Evolutionary conservation across 495 filamentous ascomycete species (phyloP), one percentile per base, ranked within the genome.

Genomic region (Darksidea phi): DNA sequence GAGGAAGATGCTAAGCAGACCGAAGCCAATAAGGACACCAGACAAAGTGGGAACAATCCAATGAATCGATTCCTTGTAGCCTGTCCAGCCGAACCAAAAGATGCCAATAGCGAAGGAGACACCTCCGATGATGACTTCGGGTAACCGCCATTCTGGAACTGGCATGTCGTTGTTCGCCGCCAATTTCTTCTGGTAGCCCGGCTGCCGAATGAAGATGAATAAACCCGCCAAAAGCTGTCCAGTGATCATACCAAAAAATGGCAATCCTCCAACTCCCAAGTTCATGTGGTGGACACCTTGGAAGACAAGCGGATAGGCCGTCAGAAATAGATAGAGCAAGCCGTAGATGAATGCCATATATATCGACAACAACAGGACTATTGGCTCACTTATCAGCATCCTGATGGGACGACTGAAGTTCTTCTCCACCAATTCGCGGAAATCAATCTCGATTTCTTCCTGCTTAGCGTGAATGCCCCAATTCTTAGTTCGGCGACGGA

Each of bases 401-500:
- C 87, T 80, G 66, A 96, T 74, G 0, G 91, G 91, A 36, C 91
- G 84, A 60, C 77, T 82, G 72, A 94, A 91, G 73, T 95, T 95
- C 80, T 93, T 93, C 61, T 78, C 82, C 41, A 95, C 41, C 12
- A 95, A 78, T 73, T 95, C 88, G 26, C 78, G 72, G 63, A 95
- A 79, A 73, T 94, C 87, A 54, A 97, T 80, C 71, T 95, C 90
- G 62, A 95, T 91, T 75, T 95, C 90, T 70, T 95, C 91, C 72
- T 95, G 89, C 70, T 91, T 95, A 47, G 91, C 89, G 75, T 95
- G 90, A 63, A 96, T 95, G 46, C 89, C 91, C 90, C 91, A 95
- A 75, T 95, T 95, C 70, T 84, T 82, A 6, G 91, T 95, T 45
- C 87, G 76, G 11, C 89, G 88, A 48, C 91, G 87, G 20, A 96